A percentile compares a stretch with the other conserved stretches of the same genome.
These are phyloP conservation scores for Pezicula rhizophila DNA, from an alignment of 2,329 filamentous ascomycete species.

Conservation along the genomic window DNA sequence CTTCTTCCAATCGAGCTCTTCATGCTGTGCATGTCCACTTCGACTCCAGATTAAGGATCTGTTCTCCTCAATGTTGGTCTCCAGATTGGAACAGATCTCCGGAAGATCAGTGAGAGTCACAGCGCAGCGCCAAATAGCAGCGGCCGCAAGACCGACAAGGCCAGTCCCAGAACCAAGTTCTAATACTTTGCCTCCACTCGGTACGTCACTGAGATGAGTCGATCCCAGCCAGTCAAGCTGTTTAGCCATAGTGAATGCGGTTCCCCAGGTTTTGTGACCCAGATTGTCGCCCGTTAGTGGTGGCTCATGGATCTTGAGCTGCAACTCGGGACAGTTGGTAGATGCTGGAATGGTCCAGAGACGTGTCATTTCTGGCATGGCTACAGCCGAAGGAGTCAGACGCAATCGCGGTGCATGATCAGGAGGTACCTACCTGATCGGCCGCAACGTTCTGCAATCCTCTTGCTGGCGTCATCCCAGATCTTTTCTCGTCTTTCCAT, in stretches of 20 bases:
- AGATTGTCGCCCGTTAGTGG: conserved; percentile 81
- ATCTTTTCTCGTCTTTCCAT: conserved; percentile 61
- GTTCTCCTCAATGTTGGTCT: conserved; percentile 67
- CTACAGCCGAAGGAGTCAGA: conserved; percentile 26
- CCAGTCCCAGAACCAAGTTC: conserved; percentile 90
- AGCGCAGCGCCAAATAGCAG: conserved; percentile 58
- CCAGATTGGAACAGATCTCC: conserved; percentile 75
- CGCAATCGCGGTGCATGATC: neutral
- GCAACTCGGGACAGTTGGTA: conserved; percentile 37
- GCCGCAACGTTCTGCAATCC: conserved; percentile 82
- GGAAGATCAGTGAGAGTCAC: conserved; percentile 79
- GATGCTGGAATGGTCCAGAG: conserved; percentile 50
- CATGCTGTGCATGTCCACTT: conserved; percentile 54
- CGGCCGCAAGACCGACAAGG: conserved; percentile 80
- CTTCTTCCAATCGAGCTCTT: conserved; percentile 50
- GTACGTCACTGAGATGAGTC: conserved; percentile 13
- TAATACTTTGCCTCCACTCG: conserved; percentile 37
- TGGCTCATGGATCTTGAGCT: conserved; percentile 75
- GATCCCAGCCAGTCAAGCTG: conserved; percentile 50
- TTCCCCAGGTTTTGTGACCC: conserved; percentile 93
- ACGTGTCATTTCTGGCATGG: conserved; percentile 57
- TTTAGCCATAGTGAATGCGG: conserved; percentile 77
- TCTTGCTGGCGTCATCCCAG: conserved; percentile 73
- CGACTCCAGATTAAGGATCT: conserved; percentile 43
- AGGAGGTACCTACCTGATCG: conserved; percentile 47